Evolutionary conservation across 2,329 filamentous ascomycete genomes (phyloP), one percentile per base, ranked within the genome.

Genomic region (Mollisia scopiformis): DNA sequence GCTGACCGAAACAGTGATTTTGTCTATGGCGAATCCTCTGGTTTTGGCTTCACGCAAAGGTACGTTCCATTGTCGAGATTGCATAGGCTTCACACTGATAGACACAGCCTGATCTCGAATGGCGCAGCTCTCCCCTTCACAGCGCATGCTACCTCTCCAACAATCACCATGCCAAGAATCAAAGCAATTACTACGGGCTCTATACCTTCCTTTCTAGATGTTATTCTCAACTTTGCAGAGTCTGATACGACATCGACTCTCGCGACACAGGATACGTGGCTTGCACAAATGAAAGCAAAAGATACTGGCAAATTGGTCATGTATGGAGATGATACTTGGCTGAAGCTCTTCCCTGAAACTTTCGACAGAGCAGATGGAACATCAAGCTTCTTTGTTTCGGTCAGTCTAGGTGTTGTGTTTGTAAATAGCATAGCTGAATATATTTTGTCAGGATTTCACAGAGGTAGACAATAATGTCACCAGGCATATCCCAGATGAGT

Each of bases 391-490:
- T 99, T 98, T 76, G 95, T 99, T 69, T 93, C 95, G 75, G 92
- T 96, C 76, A 82, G 89, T 85, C 63, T 51, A 68, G 61, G 55
- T 56, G 21, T 58, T 61, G 50, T 61, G 59, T 62, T 27, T 65
- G 47, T 66, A 69, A 21, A 67, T 69, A 70, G 62, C 31, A 58
- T 63, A 61, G 67, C 67, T 71, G 63, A 68, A 66, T 66, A 64
- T 59, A 67, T 65, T 55, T 53, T 62, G 31, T 60, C 69, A 96
- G 92, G 95, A 99, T 75, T 99, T 97, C 72, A 96, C 92, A 53
- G 93, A 99, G 79, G 96, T 99, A 66, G 95, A 99, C 77, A 89
- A 93, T 74, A 99, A 99, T 75, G 95, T 99, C 69, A 99, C 95
- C 2, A 87, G 95, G 64, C 92, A 99, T 79, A 82, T 99, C 56